These are phyloP conservation scores for Epichloe sylvatica DNA, from an alignment of 2,329 filamentous ascomycete genomes.

Conservation along the genomic window DNA sequence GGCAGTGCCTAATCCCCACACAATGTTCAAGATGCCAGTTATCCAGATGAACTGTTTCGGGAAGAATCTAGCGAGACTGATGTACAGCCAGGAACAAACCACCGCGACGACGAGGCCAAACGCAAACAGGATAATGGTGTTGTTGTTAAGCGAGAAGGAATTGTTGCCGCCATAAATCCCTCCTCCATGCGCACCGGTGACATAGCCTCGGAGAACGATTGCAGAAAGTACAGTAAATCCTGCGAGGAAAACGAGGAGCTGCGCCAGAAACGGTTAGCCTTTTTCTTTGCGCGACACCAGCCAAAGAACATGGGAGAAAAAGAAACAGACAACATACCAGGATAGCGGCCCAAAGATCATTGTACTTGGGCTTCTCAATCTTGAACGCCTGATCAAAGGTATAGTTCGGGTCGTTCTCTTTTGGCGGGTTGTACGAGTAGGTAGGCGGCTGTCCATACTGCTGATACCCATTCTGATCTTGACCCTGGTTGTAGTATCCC, in stretches of 20 bases:
- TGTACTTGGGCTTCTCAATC: constrained; percentile 70
- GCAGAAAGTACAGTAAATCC: constrained; percentile 68
- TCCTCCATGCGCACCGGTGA: constrained; percentile 45
- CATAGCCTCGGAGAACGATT: constrained; percentile 62
- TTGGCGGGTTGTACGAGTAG: constrained; percentile 24
- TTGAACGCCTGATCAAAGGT: constrained; percentile 72
- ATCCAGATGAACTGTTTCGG: constrained; percentile 90
- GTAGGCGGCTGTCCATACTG: constrained; percentile 18
- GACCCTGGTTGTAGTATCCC: constrained; percentile 6
- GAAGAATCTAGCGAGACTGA: constrained; percentile 60
- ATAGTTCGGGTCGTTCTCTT: constrained; percentile 32
- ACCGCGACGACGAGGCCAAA: constrained; percentile 64
- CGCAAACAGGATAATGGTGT: constrained; percentile 73
- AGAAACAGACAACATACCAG: constrained; percentile 36
- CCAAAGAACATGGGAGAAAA: no score
- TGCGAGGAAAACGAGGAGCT: constrained; percentile 56
- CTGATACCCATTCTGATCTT: constrained; percentile 12
- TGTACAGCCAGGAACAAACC: constrained; percentile 62
- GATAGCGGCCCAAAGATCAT: constrained; percentile 80
- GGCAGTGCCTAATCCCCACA: constrained; percentile 71
- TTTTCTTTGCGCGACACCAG: neutral
- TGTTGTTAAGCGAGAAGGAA: constrained; percentile 57
- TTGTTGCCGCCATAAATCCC: constrained; percentile 61
- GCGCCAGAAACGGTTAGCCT: neutral
- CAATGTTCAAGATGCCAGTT: constrained; percentile 76